phyloP scores from a whole-genome alignment of 495 filamentous ascomycete species.

The Tuber brumale region DNA sequence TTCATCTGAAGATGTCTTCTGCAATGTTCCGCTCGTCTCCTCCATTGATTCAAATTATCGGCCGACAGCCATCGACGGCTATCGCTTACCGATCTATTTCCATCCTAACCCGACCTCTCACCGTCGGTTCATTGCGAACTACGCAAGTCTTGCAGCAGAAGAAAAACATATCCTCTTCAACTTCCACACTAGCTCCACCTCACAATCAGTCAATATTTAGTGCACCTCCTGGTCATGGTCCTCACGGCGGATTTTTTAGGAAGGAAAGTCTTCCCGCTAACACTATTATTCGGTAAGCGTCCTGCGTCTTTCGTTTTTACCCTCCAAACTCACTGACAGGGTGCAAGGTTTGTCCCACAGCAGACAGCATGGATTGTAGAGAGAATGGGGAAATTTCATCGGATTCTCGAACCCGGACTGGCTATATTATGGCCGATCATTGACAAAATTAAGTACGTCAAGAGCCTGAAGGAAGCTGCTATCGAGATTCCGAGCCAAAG shows the following conservation, averaged over 20 bases:
- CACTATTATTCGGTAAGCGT: constrained; percentile 65
- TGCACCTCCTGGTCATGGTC: constrained; percentile 1
- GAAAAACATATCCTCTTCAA: background rate
- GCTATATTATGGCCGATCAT: constrained; percentile 84
- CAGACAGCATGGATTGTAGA: constrained; percentile 99
- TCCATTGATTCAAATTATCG: background rate
- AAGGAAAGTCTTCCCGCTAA: constrained; percentile 71
- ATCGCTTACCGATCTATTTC: background rate
- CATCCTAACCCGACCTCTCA: background rate
- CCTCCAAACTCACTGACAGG: constrained; percentile 1
- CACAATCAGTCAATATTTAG: background rate
- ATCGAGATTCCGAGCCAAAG: constrained; percentile 94
- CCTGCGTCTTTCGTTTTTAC: background rate
- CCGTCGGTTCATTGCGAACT: background rate
- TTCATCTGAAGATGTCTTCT: constrained; percentile 1
- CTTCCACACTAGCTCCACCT: background rate
- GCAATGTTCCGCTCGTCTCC: constrained; percentile 1
- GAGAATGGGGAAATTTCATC: constrained; percentile 93
- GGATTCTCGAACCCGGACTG: constrained; percentile 84
- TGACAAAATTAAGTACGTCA: constrained; percentile 96
- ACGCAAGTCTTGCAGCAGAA: background rate
- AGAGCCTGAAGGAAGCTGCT: constrained; percentile 89
- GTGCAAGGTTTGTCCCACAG: constrained; percentile 76
- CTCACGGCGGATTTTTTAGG: constrained; percentile 50
- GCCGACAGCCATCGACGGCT: background rate